Conservation (phyloP, 305 asterid genomes). For the Fraxinus sp. region DNA sequence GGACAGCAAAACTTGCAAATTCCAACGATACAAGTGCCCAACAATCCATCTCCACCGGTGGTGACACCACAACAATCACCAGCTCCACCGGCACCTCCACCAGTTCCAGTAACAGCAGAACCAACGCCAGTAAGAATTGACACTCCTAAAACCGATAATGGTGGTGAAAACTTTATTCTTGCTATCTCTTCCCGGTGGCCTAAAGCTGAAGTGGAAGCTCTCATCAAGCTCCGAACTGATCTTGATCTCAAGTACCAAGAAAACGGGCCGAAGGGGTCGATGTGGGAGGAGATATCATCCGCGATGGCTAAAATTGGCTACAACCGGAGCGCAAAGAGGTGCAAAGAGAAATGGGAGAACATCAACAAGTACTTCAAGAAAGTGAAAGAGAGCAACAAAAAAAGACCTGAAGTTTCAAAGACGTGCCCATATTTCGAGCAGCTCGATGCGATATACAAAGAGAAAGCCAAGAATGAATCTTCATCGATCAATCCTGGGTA, state of each 20-base stretch:
- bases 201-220: conserved; percentile 56
- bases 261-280: conserved; percentile 66
- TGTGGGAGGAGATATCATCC: conserved; percentile 76
- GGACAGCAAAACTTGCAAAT: conserved; percentile 44
- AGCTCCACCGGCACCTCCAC: conserved; percentile 17
- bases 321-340: conserved; percentile 65
- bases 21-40: conserved; percentile 25
- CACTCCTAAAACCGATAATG: conserved; percentile 26
- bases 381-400: conserved; percentile 74
- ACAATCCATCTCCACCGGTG: conserved; percentile 19
- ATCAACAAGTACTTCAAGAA: conserved; percentile 85
- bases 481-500: conserved; percentile 9
- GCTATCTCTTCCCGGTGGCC: conserved; percentile 73
- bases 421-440: conserved; percentile 76
- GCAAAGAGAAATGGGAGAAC: conserved; percentile 93
- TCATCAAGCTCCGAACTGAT: conserved; percentile 55
- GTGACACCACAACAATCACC: conserved; percentile 12
- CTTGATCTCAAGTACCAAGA: conserved; percentile 64
- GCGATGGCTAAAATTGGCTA: conserved; percentile 61
- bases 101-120: not conserved
- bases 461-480: conserved; percentile 31
- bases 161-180: conserved; percentile 21
- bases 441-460: conserved; percentile 57
- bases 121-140: conserved; percentile 24
- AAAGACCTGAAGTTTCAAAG: conserved; percentile 70